Evolutionary conservation across 2,329 filamentous ascomycete genomes (phyloP).

Genomic region (Colletotrichum sp.): DNA sequence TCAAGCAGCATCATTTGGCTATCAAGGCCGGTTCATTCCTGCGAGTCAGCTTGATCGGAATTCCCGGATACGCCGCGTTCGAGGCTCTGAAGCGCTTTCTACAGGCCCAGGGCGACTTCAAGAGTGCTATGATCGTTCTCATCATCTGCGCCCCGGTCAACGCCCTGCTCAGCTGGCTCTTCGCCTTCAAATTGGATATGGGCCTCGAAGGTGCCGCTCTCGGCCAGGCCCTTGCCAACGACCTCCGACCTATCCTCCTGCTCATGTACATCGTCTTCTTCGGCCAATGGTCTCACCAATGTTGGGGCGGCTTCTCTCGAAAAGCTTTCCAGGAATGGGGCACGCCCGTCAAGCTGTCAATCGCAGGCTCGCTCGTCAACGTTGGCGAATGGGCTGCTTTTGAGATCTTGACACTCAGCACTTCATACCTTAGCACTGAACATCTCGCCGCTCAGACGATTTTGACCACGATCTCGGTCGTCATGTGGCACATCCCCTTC

Average conservation of each 20-base stretch:
- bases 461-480: conserved; percentile 42
- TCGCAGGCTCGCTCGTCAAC: conserved; percentile 42
- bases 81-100: conserved; percentile 60
- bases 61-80: conserved; percentile 59
- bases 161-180: conserved; percentile 52
- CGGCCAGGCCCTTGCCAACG: conserved; percentile 52
- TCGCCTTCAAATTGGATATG: conserved; percentile 46
- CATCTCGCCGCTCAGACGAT: conserved; percentile 48
- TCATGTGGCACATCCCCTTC: conserved; percentile 49
- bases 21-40: conserved; percentile 54
- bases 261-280: conserved; percentile 49
- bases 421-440: conserved; percentile 47
- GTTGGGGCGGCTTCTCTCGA: conserved; percentile 48
- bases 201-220: conserved; percentile 57
- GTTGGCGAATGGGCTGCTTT: conserved; percentile 48
- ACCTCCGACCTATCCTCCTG: conserved; percentile 51
- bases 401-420: conserved; percentile 48
- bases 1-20: conserved; percentile 52
- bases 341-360: conserved; percentile 41
- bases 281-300: conserved; percentile 43
- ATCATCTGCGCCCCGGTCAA: conserved; percentile 53
- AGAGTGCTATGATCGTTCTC: conserved; percentile 50
- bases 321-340: conserved; percentile 42
- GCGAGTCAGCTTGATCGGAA: conserved; percentile 50
- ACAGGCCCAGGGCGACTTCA: conserved; percentile 60